These are phyloP conservation scores for Trifolium dubium DNA, from an alignment of 306 rosid species.

Conservation along the genomic window DNA sequence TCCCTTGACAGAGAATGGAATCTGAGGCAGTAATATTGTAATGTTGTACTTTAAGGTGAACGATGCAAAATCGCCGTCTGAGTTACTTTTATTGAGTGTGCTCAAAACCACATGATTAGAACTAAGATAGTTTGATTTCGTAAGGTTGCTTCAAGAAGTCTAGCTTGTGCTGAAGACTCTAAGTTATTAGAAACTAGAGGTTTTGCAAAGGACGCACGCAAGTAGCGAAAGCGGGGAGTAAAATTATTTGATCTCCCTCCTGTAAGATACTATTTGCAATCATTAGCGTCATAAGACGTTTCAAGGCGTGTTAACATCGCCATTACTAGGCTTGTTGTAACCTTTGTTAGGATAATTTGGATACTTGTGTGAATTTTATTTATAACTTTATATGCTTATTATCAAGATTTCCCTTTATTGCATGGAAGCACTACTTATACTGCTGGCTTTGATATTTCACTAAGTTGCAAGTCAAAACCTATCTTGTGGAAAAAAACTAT, in stretches of 20 bases:
- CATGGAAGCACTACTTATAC: constrained; percentile 16
- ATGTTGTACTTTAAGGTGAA: constrained; percentile 20
- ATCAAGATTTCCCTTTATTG: constrained; percentile 36
- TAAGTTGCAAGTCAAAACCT: constrained; percentile 29
- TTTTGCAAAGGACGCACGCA: not conserved
- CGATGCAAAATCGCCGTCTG: constrained; percentile 18
- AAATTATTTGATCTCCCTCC: constrained; percentile 19
- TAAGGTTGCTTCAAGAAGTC: not conserved
- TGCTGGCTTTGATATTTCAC: constrained; percentile 32
- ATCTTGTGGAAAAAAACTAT: not conserved
- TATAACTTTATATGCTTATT: constrained; percentile 32
- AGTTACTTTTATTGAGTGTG: constrained; percentile 4
- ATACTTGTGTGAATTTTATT: constrained; percentile 15
- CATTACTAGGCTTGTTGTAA: constrained; percentile 33
- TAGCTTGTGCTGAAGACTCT: no score
- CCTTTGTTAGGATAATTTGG: constrained; percentile 39
- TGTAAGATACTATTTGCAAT: constrained; percentile 11
- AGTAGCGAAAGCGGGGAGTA: not conserved
- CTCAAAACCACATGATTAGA: constrained; percentile 5
- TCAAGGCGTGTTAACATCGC: constrained; percentile 30
- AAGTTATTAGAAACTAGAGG: no score
- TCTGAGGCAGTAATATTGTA: not conserved
- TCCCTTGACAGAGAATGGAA: constrained; percentile 41
- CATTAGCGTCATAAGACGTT: constrained; percentile 17
- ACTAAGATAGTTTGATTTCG: constrained; percentile 6